Percentiles rank a stretch among this genome's conserved stretches.
These are phyloP conservation scores for Colletotrichum simmondsii DNA, from an alignment of 2,329 filamentous ascomycete species.

Conservation along the genomic window DNA sequence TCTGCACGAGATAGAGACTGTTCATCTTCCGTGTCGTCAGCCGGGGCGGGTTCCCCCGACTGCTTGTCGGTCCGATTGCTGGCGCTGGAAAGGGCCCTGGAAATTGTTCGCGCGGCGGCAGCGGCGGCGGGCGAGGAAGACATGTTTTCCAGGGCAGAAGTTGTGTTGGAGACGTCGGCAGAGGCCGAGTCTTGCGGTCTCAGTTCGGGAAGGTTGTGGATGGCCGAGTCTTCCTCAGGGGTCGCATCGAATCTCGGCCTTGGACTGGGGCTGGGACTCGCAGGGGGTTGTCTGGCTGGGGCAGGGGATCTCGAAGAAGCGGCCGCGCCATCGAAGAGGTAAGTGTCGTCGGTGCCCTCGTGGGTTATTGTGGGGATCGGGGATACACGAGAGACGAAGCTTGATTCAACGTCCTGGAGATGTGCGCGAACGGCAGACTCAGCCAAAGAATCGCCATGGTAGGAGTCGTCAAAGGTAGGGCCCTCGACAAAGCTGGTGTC, in stretches of 20 bases:
- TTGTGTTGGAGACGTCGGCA: conserved; percentile 52
- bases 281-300: conserved; percentile 40
- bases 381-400: conserved; percentile 69
- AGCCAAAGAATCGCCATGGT: conserved; percentile 60
- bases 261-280: conserved; percentile 34
- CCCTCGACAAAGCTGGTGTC: conserved; percentile 57
- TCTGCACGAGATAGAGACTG: conserved; percentile 44
- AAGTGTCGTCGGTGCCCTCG: conserved; percentile 68
- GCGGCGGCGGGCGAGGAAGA: conserved; percentile 68
- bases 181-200: conserved; percentile 38
- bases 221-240: not conserved
- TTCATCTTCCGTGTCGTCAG: conserved; percentile 41
- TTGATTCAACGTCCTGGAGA: conserved; percentile 73
- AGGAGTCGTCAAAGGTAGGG: conserved; percentile 48
- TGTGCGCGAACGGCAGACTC: conserved; percentile 66
- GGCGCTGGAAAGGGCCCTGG: conserved; percentile 60
- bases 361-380: conserved; percentile 61
- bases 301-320: conserved; percentile 46
- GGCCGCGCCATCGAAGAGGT: conserved; percentile 61
- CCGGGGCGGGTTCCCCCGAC: conserved; percentile 36
- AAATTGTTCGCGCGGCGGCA: conserved; percentile 63
- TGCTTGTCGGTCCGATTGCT: conserved; percentile 43
- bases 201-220: conserved; percentile 24
- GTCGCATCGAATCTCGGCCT: conserved; percentile 15
- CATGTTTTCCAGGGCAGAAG: conserved; percentile 63